Evolutionary conservation across 2,329 filamentous ascomycete species (phyloP), one percentile per base, ranked within the genome.

Genomic region (Botryotinia globosa): DNA sequence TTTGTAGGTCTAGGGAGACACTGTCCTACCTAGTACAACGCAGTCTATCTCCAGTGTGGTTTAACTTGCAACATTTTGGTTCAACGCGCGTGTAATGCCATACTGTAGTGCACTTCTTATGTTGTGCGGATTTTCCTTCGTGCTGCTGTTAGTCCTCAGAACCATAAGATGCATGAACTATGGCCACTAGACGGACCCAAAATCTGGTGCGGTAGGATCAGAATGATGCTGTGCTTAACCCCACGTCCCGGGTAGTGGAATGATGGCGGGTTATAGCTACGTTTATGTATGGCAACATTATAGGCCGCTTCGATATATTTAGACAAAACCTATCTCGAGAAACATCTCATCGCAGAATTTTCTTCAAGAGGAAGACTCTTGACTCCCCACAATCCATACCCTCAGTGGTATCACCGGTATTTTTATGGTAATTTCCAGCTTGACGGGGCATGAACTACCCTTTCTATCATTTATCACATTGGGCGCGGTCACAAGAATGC

Each of bases 401-500:
- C 32, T 44, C 65, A 32, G n/a, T 10, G 29, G 39, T 22, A 42
- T 56, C 6, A 6, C 39, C 5, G 25, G 29, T 68, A 18, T 14
- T 56, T 42, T 29, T 14, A 22, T 32, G 9, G 48, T 32, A 29
- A 14, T 14, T 67, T 56, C 48, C n/a, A 32, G 37, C 65, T 39
- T 20, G 22, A 56, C 22, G 12, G 18, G 12, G 34, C 10, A 42
- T 56, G 5, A 42, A 48, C 16, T 39, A 32, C 32, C 34, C 8
- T 67, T 67, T 56, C 48, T 56, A 48, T 68, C 65, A 68, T 29
- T 56, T 68, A 44, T 68, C 65, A 56, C 10, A 68, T 68, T 68
- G 20, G 20, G 9, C n/a, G 37, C 6, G 5, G 65, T 56, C 37
- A 68, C 65, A 32, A 32, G 65, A 18, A 54, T 67, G 34, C 12